phyloP scores from a whole-genome alignment of 768 basidiomycete genomes.

The Rhodotorula toruloides region DNA sequence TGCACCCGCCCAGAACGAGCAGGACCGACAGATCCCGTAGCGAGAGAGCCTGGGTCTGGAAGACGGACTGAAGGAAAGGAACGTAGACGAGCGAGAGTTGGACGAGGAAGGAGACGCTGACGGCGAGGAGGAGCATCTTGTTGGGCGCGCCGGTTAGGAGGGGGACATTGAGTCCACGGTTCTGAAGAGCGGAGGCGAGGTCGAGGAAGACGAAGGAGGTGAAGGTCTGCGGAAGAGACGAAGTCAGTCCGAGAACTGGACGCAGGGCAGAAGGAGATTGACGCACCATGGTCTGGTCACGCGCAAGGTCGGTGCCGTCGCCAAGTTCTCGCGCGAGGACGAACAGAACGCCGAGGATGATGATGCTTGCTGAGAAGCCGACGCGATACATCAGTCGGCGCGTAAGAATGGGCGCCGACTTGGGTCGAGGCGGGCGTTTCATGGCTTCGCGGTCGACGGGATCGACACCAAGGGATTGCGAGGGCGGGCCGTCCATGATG shows the following conservation, averaged over 20 bases:
- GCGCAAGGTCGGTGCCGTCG: conserved; percentile 72
- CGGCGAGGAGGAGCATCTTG: conserved; percentile 81
- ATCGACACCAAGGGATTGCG: conserved; percentile 83
- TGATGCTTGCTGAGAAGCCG: conserved; percentile 86
- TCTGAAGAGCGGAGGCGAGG: conserved; percentile 88
- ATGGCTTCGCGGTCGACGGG: conserved; percentile 90
- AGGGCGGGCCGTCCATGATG: conserved; percentile 66
- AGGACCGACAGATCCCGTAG: conserved; percentile 65
- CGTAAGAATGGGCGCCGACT: conserved; percentile 83
- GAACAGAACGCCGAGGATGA: conserved; percentile 80
- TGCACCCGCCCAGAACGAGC: conserved; percentile 56
- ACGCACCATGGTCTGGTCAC: conserved; percentile 94
- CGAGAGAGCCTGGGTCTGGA: conserved; percentile 82
- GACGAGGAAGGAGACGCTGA: conserved; percentile 74
- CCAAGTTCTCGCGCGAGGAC: conserved; percentile 76
- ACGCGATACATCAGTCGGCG: conserved; percentile 68
- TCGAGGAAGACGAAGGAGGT: conserved; percentile 96
- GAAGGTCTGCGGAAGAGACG: conserved; percentile 65
- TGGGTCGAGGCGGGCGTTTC: conserved; percentile 84
- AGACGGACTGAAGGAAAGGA: conserved; percentile 81
- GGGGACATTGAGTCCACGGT: conserved; percentile 81
- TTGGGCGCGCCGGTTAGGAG: conserved; percentile 61
- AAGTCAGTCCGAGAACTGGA: not conserved
- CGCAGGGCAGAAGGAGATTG: not conserved
- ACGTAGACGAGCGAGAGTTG: conserved; percentile 84